Conservation (phyloP, 345 rosid species). For the Mercurialis annua region DNA sequence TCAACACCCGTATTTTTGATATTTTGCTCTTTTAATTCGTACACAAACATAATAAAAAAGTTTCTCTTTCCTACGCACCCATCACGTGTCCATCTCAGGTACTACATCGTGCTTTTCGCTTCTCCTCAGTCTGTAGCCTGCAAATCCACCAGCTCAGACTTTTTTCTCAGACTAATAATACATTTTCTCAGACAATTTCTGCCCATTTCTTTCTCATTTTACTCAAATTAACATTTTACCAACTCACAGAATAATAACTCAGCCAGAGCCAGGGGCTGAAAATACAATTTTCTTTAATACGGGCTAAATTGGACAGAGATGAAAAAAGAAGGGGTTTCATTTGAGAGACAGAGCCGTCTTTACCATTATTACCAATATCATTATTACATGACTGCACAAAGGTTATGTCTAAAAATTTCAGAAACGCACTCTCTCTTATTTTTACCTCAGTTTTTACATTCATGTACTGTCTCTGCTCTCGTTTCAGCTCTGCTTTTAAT, state of each 20-base stretch:
- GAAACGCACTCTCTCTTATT: constrained; percentile 12
- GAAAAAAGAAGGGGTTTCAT: constrained; percentile 15
- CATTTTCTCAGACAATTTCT: constrained; percentile 18
- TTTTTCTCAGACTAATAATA: constrained; percentile 20
- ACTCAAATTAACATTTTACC: too few relatives aligned
- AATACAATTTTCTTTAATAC: too few relatives aligned
- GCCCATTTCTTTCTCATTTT: too few relatives aligned
- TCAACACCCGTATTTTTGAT: background rate
- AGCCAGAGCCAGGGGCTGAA: too few relatives aligned
- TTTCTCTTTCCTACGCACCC: constrained; percentile 44
- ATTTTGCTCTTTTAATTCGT: too few relatives aligned
- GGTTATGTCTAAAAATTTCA: constrained; percentile 27
- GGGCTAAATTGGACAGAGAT: too few relatives aligned
- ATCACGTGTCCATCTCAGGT: constrained; percentile 48
- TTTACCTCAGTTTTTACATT: constrained; percentile 19
- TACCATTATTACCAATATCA: constrained; percentile 36
- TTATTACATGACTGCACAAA: constrained; percentile 42
- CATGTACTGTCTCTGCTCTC: constrained; percentile 17
- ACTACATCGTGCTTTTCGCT: constrained; percentile 39
- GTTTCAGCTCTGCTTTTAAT: constrained; percentile 28
- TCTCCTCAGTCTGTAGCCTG: constrained; percentile 21
- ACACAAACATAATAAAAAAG: too few relatives aligned
- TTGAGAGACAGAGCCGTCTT: constrained; percentile 47
- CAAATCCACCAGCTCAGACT: constrained; percentile 14
- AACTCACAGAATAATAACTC: too few relatives aligned